Evolutionary conservation across 345 rosid genomes (phyloP).

Genomic region (Salix viminalis): DNA sequence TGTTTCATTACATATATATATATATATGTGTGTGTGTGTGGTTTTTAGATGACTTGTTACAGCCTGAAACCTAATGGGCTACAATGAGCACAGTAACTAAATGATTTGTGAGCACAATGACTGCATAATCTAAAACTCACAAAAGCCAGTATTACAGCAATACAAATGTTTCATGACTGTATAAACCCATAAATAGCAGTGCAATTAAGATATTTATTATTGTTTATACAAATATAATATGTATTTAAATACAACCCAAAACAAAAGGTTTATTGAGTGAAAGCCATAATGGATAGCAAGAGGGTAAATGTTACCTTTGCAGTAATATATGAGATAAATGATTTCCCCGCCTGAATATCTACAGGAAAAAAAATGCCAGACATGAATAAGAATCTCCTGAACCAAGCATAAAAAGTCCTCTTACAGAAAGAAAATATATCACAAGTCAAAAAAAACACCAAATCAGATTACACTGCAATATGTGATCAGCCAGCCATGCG

Average conservation of each 20-base stretch:
- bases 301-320: slow-evolving; percentile 57
- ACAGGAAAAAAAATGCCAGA: slow-evolving; percentile 18
- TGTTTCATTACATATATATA: no score
- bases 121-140: no score
- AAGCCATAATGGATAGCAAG: neutral
- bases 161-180: neutral
- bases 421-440: neutral
- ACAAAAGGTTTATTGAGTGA: neutral
- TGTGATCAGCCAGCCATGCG: neutral
- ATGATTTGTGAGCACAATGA: no score
- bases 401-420: neutral
- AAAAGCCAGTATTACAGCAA: no score
- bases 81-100: no score
- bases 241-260: neutral
- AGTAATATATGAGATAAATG: slow-evolving; percentile 63
- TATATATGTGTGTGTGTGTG: no score
- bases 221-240: neutral
- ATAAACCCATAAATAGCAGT: no score
- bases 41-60: no score
- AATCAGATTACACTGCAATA: neutral
- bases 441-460: neutral
- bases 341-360: slow-evolving; percentile 75
- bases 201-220: neutral
- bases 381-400: neutral
- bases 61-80: no score